A percentile compares a stretch with the other conserved stretches of the same genome.
Evolutionary conservation across 164 flowering plant genomes (phyloP).

Genomic region (Chloranthus sessilifolius): DNA sequence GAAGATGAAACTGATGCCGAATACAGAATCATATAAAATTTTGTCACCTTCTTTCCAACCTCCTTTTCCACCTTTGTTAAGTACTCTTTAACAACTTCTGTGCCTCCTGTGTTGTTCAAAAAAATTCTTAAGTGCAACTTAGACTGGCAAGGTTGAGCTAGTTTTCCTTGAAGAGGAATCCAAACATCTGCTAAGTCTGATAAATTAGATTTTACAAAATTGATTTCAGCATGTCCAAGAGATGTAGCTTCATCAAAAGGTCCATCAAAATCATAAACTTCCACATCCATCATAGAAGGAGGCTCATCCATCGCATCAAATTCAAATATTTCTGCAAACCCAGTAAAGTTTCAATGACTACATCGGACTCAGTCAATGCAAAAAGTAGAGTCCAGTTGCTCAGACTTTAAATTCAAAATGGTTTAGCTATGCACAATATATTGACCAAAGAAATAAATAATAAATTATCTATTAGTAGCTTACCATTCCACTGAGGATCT

Average conservation of each 20-base stretch:
- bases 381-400: no score
- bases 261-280: slow-evolving; percentile 96
- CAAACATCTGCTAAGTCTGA: slow-evolving; percentile 80
- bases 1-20: slow-evolving; percentile 5
- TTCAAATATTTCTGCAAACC: slow-evolving; percentile 84
- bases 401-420: no score
- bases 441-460: not conserved
- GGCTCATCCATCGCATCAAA: slow-evolving; percentile 99
- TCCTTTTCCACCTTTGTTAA: slow-evolving; percentile 89
- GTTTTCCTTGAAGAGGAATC: slow-evolving; percentile 88
- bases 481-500: slow-evolving; percentile 94
- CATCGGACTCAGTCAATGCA: no score
- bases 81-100: slow-evolving; percentile 60
- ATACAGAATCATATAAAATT: slow-evolving; percentile 4
- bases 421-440: no score
- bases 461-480: not conserved
- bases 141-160: slow-evolving; percentile 87
- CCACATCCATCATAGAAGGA: slow-evolving; percentile 82
- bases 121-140: slow-evolving; percentile 81
- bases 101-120: slow-evolving; percentile 69
- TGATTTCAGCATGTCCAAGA: slow-evolving; percentile 85
- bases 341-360: slow-evolving; percentile 8
- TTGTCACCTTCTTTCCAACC: slow-evolving; percentile 85
- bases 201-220: slow-evolving; percentile 67
- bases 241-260: slow-evolving; percentile 91